Conservation (phyloP, 116 monocot species). For the Thalassia testudinum region DNA sequence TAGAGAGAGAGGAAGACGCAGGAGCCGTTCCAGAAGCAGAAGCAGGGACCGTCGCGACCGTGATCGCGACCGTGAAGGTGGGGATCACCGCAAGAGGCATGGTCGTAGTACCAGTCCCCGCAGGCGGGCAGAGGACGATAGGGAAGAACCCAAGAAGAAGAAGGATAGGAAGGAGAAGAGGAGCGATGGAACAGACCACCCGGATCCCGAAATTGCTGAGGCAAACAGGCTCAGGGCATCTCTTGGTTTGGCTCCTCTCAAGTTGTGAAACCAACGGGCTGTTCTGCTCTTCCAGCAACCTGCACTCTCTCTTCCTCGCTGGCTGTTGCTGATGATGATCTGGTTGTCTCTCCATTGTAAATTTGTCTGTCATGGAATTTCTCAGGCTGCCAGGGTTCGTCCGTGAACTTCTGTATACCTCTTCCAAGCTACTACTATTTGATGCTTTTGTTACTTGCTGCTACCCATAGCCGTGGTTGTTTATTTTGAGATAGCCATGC, state of each 20-base stretch:
- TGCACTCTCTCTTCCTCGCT: too few species aligned
- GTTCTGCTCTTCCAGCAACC: too few species aligned
- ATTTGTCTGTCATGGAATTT: too few species aligned
- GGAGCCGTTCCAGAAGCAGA: conserved; percentile 66
- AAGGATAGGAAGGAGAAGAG: conserved; percentile 80
- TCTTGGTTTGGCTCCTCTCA: conserved; percentile 74
- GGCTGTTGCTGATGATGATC: too few species aligned
- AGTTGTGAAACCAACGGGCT: too few species aligned
- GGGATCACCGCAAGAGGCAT: conserved; percentile 55
- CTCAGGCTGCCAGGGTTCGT: too few species aligned
- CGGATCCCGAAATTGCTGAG: conserved; percentile 88
- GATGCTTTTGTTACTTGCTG: too few species aligned
- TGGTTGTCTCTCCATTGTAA: too few species aligned
- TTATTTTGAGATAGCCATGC: too few species aligned
- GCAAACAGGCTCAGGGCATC: conserved; percentile 80
- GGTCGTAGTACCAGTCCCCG: conserved; percentile 46
- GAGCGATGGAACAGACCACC: conserved; percentile 81
- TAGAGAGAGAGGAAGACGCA: conserved; percentile 7
- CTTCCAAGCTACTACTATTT: too few species aligned
- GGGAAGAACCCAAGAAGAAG: conserved; percentile 59
- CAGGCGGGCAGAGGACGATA: conserved; percentile 24
- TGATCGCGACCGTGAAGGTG: conserved; percentile 43
- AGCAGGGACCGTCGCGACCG: conserved; percentile 68
- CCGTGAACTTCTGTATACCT: too few species aligned
- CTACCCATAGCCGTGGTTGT: too few species aligned